Percentiles rank a stretch among this genome's conserved stretches.
Conservation (phyloP, 441 rosid species). For the Aquilaria agallochum region DNA sequence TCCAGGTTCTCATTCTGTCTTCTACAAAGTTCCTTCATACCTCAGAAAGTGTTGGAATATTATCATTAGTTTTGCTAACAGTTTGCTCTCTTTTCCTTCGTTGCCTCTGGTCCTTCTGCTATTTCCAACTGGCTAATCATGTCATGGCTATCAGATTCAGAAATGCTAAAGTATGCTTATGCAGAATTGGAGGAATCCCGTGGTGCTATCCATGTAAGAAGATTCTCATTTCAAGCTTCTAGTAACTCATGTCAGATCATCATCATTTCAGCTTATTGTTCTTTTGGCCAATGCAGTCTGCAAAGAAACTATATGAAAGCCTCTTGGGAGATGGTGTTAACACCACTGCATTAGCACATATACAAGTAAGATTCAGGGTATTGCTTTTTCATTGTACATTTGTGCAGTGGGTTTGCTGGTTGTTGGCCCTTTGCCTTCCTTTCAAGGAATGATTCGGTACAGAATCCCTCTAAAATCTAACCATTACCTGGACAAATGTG, state of each 20-base stretch:
- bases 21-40: slow-evolving; percentile 4
- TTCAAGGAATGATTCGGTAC: too few relatives aligned
- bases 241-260: slow-evolving; percentile 8
- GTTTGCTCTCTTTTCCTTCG: not conserved
- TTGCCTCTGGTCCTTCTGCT: not conserved
- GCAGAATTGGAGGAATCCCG: slow-evolving; percentile 96
- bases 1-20: slow-evolving; percentile 50
- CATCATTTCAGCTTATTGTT: slow-evolving; percentile 13
- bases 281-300: slow-evolving; percentile 55
- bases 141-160: slow-evolving; percentile 53
- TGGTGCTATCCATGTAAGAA: slow-evolving; percentile 70
- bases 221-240: slow-evolving; percentile 2
- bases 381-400: too few relatives aligned
- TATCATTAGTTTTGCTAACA: not conserved
- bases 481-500: too few relatives aligned
- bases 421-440: not conserved
- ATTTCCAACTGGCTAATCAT: slow-evolving; percentile 12
- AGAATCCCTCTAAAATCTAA: too few relatives aligned
- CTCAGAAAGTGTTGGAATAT: not conserved
- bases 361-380: slow-evolving; percentile 53
- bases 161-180: slow-evolving; percentile 87
- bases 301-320: slow-evolving; percentile 79
- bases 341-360: slow-evolving; percentile 77
- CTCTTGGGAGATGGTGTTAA: slow-evolving; percentile 56
- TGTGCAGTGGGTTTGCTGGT: not conserved